phyloP scores from a whole-genome alignment of 805 yeast genomes.

The Wickerhamiella brachini region DNA sequence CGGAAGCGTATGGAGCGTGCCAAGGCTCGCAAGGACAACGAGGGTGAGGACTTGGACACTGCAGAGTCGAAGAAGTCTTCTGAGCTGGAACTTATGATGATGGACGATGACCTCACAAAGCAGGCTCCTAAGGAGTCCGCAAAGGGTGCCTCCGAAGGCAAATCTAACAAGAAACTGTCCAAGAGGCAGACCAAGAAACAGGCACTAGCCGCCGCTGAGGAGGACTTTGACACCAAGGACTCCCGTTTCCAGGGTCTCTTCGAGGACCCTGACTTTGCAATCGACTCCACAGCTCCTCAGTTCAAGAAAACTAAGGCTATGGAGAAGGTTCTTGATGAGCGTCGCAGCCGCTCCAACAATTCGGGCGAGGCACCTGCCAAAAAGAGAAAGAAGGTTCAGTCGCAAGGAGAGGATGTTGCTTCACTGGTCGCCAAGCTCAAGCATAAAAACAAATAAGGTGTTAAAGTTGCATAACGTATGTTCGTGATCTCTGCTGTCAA shows the following conservation, averaged over 20 bases:
- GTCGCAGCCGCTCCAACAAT: constrained; percentile 26
- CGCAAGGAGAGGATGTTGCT: not conserved
- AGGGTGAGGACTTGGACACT: constrained; percentile 30
- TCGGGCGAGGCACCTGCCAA: constrained; percentile 1
- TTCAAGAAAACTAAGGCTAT: constrained; percentile 78
- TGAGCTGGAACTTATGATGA: constrained; percentile 58
- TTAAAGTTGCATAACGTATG: not conserved
- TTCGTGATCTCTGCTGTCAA: no score
- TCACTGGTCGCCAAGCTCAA: not conserved
- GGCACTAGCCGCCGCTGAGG: constrained; percentile 34
- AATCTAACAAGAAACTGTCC: constrained; percentile 29
- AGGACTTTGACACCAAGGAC: constrained; percentile 58
- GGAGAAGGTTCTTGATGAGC: constrained; percentile 67
- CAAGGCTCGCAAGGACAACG: constrained; percentile 43
- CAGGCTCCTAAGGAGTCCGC: constrained; percentile 71
- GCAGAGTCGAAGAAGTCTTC: constrained; percentile 38
- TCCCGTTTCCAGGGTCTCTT: constrained; percentile 74
- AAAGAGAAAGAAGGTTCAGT: not conserved
- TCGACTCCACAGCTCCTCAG: constrained; percentile 87
- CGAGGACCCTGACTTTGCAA: constrained; percentile 79
- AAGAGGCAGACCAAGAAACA: constrained; percentile 30
- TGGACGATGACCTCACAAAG: constrained; percentile 65
- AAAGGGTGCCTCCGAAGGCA: constrained; percentile 47
- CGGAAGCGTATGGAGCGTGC: constrained; percentile 66
- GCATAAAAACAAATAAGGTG: not conserved